phyloP scores from a whole-genome alignment of 1,139 yeast species.

The Hyphopichia wangnamkhiaoensis region DNA sequence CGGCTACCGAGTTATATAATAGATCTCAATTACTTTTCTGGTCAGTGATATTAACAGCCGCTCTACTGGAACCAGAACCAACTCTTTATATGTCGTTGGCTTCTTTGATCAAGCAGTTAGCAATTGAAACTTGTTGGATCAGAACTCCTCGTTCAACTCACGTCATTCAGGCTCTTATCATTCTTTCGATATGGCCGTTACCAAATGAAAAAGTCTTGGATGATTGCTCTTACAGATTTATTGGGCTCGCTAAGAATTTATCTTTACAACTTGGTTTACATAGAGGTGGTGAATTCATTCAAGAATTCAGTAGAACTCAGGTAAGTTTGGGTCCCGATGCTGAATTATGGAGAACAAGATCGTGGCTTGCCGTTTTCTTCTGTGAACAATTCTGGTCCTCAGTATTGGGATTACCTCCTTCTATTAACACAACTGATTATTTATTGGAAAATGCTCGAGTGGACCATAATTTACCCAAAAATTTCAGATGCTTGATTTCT shows the following conservation, averaged over 20 bases:
- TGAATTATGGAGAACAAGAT: constrained; percentile 90
- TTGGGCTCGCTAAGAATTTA: constrained; percentile 81
- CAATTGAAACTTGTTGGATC: constrained; percentile 92
- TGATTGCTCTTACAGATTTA: constrained; percentile 86
- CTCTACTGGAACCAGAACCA: constrained; percentile 86
- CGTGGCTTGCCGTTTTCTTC: constrained; percentile 88
- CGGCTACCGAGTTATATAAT: constrained; percentile 76
- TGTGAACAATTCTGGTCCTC: constrained; percentile 93
- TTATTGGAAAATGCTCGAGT: constrained; percentile 76
- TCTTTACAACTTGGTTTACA: constrained; percentile 91
- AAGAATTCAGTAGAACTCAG: constrained; percentile 88
- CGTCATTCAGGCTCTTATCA: constrained; percentile 83
- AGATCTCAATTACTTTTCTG: constrained; percentile 86
- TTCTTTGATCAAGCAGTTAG: constrained; percentile 78
- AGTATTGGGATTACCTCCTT: constrained; percentile 83
- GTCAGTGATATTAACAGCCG: constrained; percentile 87
- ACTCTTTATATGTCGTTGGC: constrained; percentile 74
- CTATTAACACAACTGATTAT: constrained; percentile 76
- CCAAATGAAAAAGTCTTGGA: constrained; percentile 93
- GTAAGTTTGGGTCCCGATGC: constrained; percentile 83
- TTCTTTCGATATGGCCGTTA: constrained; percentile 86
- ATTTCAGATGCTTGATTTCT: constrained; percentile 71
- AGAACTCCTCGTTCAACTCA: constrained; percentile 93
- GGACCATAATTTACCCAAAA: constrained; percentile 66
- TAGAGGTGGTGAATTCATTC: constrained; percentile 82